phyloP scores from a whole-genome alignment of 208 protist species.

The Leishmania tarentolae region DNA sequence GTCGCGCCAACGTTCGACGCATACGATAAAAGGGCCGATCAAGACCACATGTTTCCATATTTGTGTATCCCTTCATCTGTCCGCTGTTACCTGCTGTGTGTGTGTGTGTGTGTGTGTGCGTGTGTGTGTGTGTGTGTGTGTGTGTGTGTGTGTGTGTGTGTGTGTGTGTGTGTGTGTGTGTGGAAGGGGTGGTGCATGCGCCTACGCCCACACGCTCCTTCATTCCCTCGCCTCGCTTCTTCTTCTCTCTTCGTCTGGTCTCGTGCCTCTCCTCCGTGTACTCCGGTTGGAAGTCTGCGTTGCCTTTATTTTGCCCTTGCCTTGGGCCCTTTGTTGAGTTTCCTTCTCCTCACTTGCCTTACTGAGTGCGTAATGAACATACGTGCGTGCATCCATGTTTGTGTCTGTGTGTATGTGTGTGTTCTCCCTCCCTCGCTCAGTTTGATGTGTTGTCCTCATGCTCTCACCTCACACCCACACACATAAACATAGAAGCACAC shows the following conservation, averaged over 20 bases:
- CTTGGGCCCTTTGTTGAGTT: no score
- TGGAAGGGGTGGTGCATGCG: background rate
- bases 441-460: no score
- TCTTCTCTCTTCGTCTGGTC: background rate
- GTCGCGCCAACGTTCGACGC: slow-evolving; percentile 29
- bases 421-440: no score
- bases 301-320: no score
- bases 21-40: slow-evolving; percentile 12
- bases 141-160: background rate
- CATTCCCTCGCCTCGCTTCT: no score
- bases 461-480: no score
- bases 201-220: background rate
- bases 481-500: no score
- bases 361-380: background rate
- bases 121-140: background rate
- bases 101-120: background rate
- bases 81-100: no score
- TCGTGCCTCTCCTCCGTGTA: no score
- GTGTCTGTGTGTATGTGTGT: no score
- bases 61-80: background rate
- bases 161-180: background rate
- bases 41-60: background rate
- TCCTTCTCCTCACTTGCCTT: background rate
- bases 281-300: no score
- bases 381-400: no score